Evolutionary conservation across 495 filamentous ascomycete genomes (phyloP).

Genomic region (Aspergillus incahuasiensis): DNA sequence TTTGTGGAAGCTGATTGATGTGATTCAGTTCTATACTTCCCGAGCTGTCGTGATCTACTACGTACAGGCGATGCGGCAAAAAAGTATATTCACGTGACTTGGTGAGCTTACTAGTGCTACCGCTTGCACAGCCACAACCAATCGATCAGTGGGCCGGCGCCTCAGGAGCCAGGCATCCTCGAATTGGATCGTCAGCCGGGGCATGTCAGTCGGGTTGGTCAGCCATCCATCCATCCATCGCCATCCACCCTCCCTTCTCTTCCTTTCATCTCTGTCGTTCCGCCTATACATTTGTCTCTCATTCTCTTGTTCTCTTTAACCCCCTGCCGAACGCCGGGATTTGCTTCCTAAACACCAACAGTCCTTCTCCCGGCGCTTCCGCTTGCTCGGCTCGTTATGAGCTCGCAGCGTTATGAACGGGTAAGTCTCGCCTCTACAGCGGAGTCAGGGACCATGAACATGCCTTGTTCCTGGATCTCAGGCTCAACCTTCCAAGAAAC

Average conservation of each 20-base stretch:
- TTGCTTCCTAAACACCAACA: not conserved
- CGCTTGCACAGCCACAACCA: constrained; percentile 8
- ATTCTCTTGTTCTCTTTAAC: not conserved
- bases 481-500: not conserved
- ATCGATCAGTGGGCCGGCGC: constrained; percentile 7
- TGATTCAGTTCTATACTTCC: not conserved
- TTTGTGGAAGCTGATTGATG: not conserved
- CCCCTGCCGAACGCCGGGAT: not conserved
- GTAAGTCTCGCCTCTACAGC: constrained; percentile 45
- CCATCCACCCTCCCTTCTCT: constrained; percentile 23
- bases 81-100: constrained; percentile 16
- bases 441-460: not conserved
- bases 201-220: constrained; percentile 7
- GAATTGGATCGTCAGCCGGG: not conserved
- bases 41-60: not conserved
- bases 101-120: not conserved
- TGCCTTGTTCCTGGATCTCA: not conserved
- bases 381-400: constrained; percentile 55
- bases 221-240: constrained; percentile 11
- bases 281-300: constrained; percentile 14
- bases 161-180: constrained; percentile 5
- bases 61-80: constrained; percentile 11
- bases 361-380: constrained; percentile 14
- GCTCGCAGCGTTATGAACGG: constrained; percentile 81
- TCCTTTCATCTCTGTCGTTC: constrained; percentile 19